These are phyloP conservation scores for Neostapfia colusana DNA, from an alignment of 176 grass and related monocot species.

Conservation along the genomic window DNA sequence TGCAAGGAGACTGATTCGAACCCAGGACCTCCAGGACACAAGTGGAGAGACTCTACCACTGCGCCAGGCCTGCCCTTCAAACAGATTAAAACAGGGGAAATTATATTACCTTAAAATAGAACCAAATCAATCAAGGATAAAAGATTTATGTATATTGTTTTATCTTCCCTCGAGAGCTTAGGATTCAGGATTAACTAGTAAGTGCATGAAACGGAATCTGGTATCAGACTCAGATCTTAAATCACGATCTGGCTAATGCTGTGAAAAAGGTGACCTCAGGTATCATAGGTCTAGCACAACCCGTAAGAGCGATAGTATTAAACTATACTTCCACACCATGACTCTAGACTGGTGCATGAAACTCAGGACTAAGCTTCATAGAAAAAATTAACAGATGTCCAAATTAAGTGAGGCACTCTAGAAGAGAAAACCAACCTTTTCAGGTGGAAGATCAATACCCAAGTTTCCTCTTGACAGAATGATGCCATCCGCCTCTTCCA, in stretches of 20 bases:
- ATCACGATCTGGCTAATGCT: background rate
- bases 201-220: constrained; percentile 8
- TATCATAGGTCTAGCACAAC: background rate
- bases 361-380: background rate
- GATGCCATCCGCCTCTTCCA: constrained; percentile 87
- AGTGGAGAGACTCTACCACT: too few species aligned
- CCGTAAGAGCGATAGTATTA: background rate
- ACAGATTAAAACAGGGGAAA: background rate
- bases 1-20: too few species aligned
- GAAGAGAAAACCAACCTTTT: constrained; percentile 62
- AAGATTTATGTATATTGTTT: background rate
- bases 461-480: constrained; percentile 96
- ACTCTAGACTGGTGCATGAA: background rate
- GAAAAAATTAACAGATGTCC: background rate
- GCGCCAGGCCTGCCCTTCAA: too few species aligned
- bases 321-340: background rate
- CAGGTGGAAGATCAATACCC: constrained; percentile 95
- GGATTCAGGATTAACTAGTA: background rate
- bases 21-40: too few species aligned
- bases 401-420: background rate
- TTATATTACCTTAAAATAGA: background rate
- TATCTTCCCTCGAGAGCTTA: background rate
- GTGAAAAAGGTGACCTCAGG: background rate
- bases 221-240: background rate
- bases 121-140: background rate